Base-by-base conservation (phyloP, 2,329 filamentous ascomycete species). In the Stagonosporopsis cucurbitacearum region DNA sequence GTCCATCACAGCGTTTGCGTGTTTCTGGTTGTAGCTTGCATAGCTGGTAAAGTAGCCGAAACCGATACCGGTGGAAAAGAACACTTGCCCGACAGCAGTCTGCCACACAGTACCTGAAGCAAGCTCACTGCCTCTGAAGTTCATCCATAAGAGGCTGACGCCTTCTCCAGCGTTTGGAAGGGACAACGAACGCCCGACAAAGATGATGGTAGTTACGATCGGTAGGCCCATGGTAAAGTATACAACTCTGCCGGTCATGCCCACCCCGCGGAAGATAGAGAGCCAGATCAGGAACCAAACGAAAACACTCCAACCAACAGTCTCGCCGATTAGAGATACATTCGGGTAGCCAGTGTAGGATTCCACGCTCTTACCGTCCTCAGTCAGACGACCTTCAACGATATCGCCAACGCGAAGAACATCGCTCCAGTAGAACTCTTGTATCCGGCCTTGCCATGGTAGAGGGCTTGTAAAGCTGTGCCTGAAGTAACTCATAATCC, bases 161-260 rank as follows among this genome's bases (percentile, higher is more conserved):
- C 84, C 84, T 23, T 79, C 79, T 1, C 76, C 65, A 0, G 84
- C 84, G 62, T 86, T 85, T 0, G 80, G 77, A 0, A 86, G 80
- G 0, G 84, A 85, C 1, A 81, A 68, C 0, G 81, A 77, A 2
- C 84, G 79, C 17, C 82, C 84, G 42, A 86, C 79, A 23, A 86
- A 76, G 50, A 86, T 80, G 57, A 86, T 78, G 2, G 81, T 85
- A 13, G 82, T 81, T 54, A 84, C 73, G 45, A 86, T 84, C 0
- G 84, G 84, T 5, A 86, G 67, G 1, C 82, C 83, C 83, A 86
- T 86, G n/a, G 83, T 86, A 69, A 84, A 84, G 72, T 86, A 86
- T 5, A 85, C 83, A 9, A 85, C 84, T 6, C 83, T 79, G 2
- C 84, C 84, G 2, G 84, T 86, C 56, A 84, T 68, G 0, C 83